These are phyloP conservation scores for Pseudevernia furfuracea DNA, from an alignment of 495 filamentous ascomycete species.

Conservation along the genomic window DNA sequence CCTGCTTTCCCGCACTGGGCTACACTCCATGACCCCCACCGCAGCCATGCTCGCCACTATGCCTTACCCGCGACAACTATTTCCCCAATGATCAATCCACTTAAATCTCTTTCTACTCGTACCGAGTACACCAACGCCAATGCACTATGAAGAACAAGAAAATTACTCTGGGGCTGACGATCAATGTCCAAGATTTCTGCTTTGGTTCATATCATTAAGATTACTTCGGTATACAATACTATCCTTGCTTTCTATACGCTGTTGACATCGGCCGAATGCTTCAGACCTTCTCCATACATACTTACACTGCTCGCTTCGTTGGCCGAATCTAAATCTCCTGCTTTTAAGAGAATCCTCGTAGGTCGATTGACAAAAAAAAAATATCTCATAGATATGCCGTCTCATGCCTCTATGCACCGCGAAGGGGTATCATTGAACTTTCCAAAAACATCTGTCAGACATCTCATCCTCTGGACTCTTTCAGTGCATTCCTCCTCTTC, in stretches of 20 bases:
- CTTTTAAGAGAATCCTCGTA: neutral
- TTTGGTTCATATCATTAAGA: too few species aligned
- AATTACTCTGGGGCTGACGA: too few species aligned
- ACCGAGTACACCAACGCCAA: too few species aligned
- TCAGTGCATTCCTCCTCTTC: constrained; percentile 44
- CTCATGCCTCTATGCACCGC: constrained; percentile 1
- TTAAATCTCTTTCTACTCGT: too few species aligned
- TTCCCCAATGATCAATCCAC: too few species aligned
- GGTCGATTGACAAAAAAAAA: neutral
- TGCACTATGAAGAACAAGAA: too few species aligned
- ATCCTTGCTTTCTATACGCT: neutral
- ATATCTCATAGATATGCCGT: constrained; percentile 1
- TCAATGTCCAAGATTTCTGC: too few species aligned
- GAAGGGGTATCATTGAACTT: constrained; percentile 10
- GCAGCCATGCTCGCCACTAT: too few species aligned
- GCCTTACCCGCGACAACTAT: too few species aligned
- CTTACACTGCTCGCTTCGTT: neutral
- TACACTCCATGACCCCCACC: too few species aligned
- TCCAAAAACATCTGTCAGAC: neutral
- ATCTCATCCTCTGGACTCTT: constrained; percentile 21
- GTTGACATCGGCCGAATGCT: neutral
- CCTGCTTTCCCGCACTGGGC: too few species aligned
- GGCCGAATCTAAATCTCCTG: neutral
- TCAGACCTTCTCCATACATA: neutral
- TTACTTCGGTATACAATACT: neutral